Conservation (phyloP, 2,329 filamentous ascomycete genomes). For the Mollisia scopiformis region DNA sequence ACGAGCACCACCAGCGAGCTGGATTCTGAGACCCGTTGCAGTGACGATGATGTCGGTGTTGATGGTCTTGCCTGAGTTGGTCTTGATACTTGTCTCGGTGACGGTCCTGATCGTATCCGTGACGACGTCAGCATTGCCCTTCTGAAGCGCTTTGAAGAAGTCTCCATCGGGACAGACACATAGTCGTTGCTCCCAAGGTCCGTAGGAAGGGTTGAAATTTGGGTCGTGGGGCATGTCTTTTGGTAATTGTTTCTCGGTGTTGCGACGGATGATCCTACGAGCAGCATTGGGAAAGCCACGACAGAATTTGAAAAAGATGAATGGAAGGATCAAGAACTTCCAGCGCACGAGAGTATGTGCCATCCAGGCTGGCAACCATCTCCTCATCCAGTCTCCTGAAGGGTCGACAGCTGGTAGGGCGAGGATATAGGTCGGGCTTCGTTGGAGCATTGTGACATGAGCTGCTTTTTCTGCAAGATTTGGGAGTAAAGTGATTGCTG, state of each 20-base stretch:
- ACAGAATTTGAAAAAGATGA: constrained; percentile 53
- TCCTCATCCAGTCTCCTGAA: constrained; percentile 17
- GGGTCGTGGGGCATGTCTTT: constrained; percentile 53
- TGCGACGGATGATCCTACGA: constrained; percentile 48
- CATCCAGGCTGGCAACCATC: constrained; percentile 49
- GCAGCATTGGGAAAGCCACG: constrained; percentile 54
- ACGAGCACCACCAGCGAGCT: constrained; percentile 55
- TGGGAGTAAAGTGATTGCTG: constrained; percentile 77
- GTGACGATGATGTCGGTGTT: constrained; percentile 70
- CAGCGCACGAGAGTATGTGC: constrained; percentile 51
- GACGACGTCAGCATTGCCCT: constrained; percentile 48
- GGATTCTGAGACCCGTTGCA: constrained; percentile 67
- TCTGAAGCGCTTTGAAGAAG: constrained; percentile 54
- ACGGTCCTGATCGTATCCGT: constrained; percentile 57
- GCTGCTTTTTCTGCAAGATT: constrained; percentile 65
- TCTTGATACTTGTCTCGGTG: constrained; percentile 49
- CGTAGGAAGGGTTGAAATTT: constrained; percentile 67
- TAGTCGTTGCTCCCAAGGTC: constrained; percentile 74
- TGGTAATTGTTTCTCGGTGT: constrained; percentile 55
- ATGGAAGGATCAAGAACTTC: constrained; percentile 51
- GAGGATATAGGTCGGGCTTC: constrained; percentile 73
- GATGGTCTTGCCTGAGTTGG: constrained; percentile 38
- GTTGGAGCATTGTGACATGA: constrained; percentile 78
- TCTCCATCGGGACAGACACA: constrained; percentile 66
- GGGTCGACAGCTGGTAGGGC: constrained; percentile 41